Base-by-base conservation (phyloP, 345 rosid genomes). In the Dimocarpus longan region DNA sequence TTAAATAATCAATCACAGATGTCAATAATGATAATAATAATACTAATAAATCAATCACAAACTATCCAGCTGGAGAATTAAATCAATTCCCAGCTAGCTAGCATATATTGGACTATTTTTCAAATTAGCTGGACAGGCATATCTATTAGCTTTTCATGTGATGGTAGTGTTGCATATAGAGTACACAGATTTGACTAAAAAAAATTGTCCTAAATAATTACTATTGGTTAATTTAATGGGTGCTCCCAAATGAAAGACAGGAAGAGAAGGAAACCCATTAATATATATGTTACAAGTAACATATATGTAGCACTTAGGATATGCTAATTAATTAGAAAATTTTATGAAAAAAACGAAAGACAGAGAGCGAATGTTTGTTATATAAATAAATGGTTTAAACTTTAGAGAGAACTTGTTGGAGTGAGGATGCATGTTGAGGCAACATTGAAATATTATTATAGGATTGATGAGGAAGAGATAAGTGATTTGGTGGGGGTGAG, bases 71-170 rank as follows among this genome's bases (percentile, higher is more conserved):
- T 63, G 32, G 59, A 52, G 37, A 32, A 32, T 32, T 40, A 66
- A 78, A 71, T 26, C 60, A n/a, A 79, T 72, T 66, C 52, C 54
- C 75, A 32, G 37, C 37, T 32, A 32, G 37, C 70, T 72, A 66
- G 57, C 69, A 28, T 54, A 6, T 28, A 2, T 28, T 26, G 43
- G 42, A 22, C 44, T 32, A 16, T 28, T 7, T 15, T 50, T 71
- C 56, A 13, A 15, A 6, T 54, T 5, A 54, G 59, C 19, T 50
- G 16, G 16, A 50, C 16, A 50, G 5, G 56, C 56, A 4, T 54
- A 54, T 54, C n/a, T 16, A 16, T 12, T 15, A 54, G 59, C 19
- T 52, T 50, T 50, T 50, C 16, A 12, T 50, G 18, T 50, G 56
- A 50, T 13, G 56, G 56, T 11, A 50, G 19, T 13, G 56, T 50